Evolutionary conservation across 768 basidiomycete genomes (phyloP), one percentile per base, ranked within the genome.

Genomic region (Filobasidium wieringae): DNA sequence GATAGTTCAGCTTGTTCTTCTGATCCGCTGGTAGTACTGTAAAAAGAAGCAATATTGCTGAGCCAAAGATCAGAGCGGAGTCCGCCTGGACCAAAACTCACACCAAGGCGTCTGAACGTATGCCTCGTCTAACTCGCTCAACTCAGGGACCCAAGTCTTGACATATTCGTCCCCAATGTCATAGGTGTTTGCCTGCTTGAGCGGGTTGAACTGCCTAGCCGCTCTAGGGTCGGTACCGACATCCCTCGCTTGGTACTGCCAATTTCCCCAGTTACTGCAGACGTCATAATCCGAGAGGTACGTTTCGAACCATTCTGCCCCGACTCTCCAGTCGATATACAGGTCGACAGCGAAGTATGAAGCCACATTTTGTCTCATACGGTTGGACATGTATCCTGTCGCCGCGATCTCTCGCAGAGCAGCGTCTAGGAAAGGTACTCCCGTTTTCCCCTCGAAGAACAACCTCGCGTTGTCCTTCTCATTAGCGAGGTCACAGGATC

Each of bases 251-350:
- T 57, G 61, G 54, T 63, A 63, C 14, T 65, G 64, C 73, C 73
- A 74, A 49, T 74, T 74, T 0, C 70, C 70, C 66, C 69, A 72
- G 59, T 72, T 74, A 32, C 34, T 51, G 72, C 93, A 95, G 67
- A 90, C 91, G 62, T 75, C 74, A 51, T 76, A 73, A 55, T 77
- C 76, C 8, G 76, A 62, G 41, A 78, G 56, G 60, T 74, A 71
- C 49, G 66, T 68, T 59, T 78, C 77, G 61, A 78, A 78, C 65
- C 73, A 76, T 60, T 78, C 77, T n/a, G 77, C 77, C 2, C 77
- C 77, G 12, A 77, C 62, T 3, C 77, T 63, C 77, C 77, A 78
- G 62, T 78, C 77, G 14, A 73, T 67, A 53, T 73, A 71, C 55
- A 77, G 63, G 49, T 78, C 76, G 53, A 75, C 75, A 1, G 74